Conservation (phyloP, 2,329 filamentous ascomycete species). For the Alternaria arborescens region DNA sequence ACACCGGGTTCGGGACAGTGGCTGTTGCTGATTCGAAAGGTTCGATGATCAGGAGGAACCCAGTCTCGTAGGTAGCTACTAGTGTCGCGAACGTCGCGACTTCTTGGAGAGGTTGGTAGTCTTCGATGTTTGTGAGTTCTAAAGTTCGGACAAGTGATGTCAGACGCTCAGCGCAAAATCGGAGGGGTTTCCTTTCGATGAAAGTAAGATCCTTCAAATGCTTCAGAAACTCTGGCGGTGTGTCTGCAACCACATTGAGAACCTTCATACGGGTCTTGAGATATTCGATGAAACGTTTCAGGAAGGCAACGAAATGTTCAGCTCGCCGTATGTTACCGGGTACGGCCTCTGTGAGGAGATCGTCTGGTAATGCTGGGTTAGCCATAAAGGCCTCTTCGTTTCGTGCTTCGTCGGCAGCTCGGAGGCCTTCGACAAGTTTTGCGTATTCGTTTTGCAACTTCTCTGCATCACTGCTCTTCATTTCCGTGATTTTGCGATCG, state of each 20-base stretch:
- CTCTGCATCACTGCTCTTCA: constrained; percentile 94
- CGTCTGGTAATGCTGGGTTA: constrained; percentile 91
- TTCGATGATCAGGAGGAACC: constrained; percentile 95
- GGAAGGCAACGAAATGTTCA: constrained; percentile 93
- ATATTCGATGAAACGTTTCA: constrained; percentile 98
- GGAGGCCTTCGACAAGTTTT: constrained; percentile 90
- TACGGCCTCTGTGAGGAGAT: constrained; percentile 92
- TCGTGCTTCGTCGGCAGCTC: constrained; percentile 86
- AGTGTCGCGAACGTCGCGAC: constrained; percentile 97
- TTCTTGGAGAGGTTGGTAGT: constrained; percentile 95
- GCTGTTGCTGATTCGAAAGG: constrained; percentile 96
- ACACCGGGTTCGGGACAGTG: constrained; percentile 93
- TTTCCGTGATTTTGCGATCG: constrained; percentile 88
- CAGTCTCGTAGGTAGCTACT: constrained; percentile 95
- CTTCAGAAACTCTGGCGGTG: constrained; percentile 88
- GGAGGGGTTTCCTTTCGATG: constrained; percentile 93
- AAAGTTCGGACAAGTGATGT: constrained; percentile 94
- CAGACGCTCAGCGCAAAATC: constrained; percentile 93
- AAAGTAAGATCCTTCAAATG: constrained; percentile 96
- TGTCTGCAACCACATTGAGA: constrained; percentile 95
- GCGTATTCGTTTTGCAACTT: constrained; percentile 95
- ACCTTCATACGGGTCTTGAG: constrained; percentile 99
- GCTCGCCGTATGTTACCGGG: constrained; percentile 95
- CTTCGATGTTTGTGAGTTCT: constrained; percentile 96
- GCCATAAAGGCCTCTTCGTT: constrained; percentile 97